Conservation (phyloP, 768 basidiomycete genomes). For the Russula emetica region DNA sequence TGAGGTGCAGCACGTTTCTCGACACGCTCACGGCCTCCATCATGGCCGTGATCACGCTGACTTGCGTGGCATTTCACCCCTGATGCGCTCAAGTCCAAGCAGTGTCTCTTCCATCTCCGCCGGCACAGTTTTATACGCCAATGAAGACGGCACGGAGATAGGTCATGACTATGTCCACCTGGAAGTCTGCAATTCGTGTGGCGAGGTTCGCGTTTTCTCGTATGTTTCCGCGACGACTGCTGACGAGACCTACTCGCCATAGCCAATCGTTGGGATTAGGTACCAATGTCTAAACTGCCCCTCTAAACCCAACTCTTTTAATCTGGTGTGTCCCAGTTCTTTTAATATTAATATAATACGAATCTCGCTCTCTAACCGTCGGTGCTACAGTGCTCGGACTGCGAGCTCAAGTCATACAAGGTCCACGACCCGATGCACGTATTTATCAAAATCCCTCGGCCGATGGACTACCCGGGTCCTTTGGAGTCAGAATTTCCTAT, state of each 20-base stretch:
- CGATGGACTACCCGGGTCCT: constrained; percentile 52
- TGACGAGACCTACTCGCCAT: not conserved
- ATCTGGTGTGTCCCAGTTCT: constrained; percentile 48
- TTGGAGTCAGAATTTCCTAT: constrained; percentile 54
- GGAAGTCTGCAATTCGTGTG: constrained; percentile 23
- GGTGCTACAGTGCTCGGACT: constrained; percentile 61
- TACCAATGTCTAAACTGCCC: constrained; percentile 92
- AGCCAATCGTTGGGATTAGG: constrained; percentile 73
- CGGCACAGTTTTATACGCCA: constrained; percentile 14
- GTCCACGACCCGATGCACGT: constrained; percentile 81
- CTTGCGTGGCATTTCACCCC: constrained; percentile 7
- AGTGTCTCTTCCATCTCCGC: constrained; percentile 21
- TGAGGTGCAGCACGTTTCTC: constrained; percentile 58
- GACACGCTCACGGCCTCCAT: constrained; percentile 20
- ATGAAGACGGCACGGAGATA: not conserved
- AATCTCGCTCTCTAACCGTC: not conserved
- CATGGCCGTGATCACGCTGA: constrained; percentile 12
- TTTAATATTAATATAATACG: not conserved
- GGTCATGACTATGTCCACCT: constrained; percentile 21
- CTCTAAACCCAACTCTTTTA: constrained; percentile 65
- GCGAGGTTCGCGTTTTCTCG: constrained; percentile 6
- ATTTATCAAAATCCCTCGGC: constrained; percentile 84
- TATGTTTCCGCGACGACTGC: not conserved
- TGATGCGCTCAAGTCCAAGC: constrained; percentile 25
- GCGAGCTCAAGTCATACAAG: constrained; percentile 72